Evolutionary conservation across 495 filamentous ascomycete species (phyloP), one percentile per base, ranked within the genome.

Genomic region (Staphylotrichum tortipilum): DNA sequence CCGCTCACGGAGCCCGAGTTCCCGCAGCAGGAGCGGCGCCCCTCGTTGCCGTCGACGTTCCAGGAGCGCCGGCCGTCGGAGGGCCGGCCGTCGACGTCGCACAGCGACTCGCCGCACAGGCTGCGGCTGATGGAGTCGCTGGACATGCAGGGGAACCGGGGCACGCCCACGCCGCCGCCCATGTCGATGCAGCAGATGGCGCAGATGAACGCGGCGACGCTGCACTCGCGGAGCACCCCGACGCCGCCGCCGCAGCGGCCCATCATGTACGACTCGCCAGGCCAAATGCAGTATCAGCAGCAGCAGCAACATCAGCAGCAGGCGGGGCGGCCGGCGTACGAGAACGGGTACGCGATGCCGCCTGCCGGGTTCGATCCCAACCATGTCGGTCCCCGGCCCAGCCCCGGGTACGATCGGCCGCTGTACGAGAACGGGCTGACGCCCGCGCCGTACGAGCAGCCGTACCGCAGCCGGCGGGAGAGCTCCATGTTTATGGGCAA

Each of bases 401-500:
- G 48, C 19, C 58, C 62, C 4, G 64, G 58, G 1, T 75, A 73
- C 52, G 72, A 75, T 54, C 63, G 68, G 9, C 66, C 68, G 11
- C 48, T 61, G 45, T 75, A 72, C 38, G 64, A 68, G 55, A 69
- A 55, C 38, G 67, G 68, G 3, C 61, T 59, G 17, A 57, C 66
- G 1, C 58, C 64, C 14, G 66, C 67, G 2, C 61, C 65, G 21
- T 70, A 72, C 37, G 69, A 75, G 42, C 65, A 64, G 40, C 63
- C 64, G 24, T 71, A 68, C 41, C 68, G 67, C 42, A 59, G 47
- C 43, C 63, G 69, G 28, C 63, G 73, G 33, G 72, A 76, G 55
- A 76, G 73, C 53, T 28, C 62, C 17, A 72, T 76, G 66, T 70
- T 72, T 40, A 70, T 72, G 68, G 68, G 66, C 17, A 68, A 60